phyloP scores from a whole-genome alignment of 1,284 basidiomycete genomes.

The Cutaneotrichosporon sp. region DNA sequence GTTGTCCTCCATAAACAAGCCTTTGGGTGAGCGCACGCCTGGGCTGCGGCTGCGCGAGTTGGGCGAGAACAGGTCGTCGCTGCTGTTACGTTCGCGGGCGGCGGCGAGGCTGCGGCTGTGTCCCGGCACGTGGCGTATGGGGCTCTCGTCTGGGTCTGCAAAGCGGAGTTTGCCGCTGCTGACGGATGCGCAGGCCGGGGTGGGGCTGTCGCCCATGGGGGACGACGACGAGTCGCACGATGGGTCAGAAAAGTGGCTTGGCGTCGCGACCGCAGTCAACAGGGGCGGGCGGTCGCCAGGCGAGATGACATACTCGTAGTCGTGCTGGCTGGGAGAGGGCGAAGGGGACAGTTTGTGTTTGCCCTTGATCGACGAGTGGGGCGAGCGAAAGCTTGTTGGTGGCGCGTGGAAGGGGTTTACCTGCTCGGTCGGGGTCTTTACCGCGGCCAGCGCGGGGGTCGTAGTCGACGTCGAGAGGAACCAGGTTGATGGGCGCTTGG shows the following conservation, averaged over 20 bases:
- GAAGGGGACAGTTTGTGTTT: constrained; percentile 45
- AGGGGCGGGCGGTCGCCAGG: constrained; percentile 25
- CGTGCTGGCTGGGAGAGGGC: constrained; percentile 31
- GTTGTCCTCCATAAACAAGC: constrained; percentile 10
- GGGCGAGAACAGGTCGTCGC: constrained; percentile 20
- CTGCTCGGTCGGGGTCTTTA: constrained; percentile 5
- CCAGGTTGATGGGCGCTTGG: neutral
- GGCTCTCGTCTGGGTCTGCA: constrained; percentile 35
- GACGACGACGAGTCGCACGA: constrained; percentile 22
- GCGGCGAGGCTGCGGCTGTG: constrained; percentile 34
- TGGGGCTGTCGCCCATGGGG: constrained; percentile 36
- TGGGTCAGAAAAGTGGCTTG: no score
- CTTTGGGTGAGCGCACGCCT: neutral
- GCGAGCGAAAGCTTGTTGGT: constrained; percentile 11
- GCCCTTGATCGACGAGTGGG: constrained; percentile 13
- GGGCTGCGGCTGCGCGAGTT: constrained; percentile 3
- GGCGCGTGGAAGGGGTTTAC: constrained; percentile 12
- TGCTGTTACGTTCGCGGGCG: constrained; percentile 4
- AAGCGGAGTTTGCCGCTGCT: constrained; percentile 37
- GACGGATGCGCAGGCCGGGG: constrained; percentile 35
- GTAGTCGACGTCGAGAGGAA: neutral
- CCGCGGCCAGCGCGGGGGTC: constrained; percentile 3
- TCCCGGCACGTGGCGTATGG: constrained; percentile 39
- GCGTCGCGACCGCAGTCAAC: no score
- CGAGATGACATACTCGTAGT: constrained; percentile 46